These are phyloP conservation scores for Alternaria consortialis DNA, from an alignment of 2,329 filamentous ascomycete genomes.

Conservation along the genomic window DNA sequence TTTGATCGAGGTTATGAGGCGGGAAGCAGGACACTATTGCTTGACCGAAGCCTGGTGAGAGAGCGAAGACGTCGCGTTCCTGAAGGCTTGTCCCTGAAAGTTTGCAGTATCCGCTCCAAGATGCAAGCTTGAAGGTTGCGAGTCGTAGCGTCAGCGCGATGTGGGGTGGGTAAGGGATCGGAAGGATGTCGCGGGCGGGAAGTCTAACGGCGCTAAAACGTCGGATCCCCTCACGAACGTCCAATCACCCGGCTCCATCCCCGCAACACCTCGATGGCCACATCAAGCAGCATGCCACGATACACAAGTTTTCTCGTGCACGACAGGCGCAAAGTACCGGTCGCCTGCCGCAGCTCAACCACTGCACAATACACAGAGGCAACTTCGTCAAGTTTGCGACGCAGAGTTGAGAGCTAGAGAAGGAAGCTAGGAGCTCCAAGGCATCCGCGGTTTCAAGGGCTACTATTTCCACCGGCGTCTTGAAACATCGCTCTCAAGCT, in stretches of 20 bases:
- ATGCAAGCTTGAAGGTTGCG: neutral
- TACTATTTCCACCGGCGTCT: slow-evolving; percentile 12
- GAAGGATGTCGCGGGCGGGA: slow-evolving; percentile 4
- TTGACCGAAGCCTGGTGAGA: neutral
- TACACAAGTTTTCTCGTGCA: neutral
- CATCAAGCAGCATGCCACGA: slow-evolving; percentile 3
- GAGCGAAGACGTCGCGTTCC: neutral
- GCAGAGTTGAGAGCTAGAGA: neutral
- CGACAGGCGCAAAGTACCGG: neutral
- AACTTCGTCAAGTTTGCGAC: neutral
- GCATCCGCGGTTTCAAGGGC: slow-evolving; percentile 11
- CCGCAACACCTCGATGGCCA: slow-evolving; percentile 8
- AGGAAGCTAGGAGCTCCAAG: slow-evolving; percentile 1
- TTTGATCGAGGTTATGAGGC: neutral
- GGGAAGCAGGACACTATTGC: neutral
- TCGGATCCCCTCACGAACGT: slow-evolving; percentile 23
- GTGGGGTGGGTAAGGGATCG: neutral
- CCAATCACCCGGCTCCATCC: slow-evolving; percentile 15
- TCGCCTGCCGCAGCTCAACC: neutral
- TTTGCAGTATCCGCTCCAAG: neutral
- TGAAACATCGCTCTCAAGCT: neutral
- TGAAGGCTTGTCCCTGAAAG: neutral
- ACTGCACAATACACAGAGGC: neutral
- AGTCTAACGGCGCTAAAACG: neutral
- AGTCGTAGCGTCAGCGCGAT: neutral